Conservation (phyloP, 352 stramenopile species). For the Pythium rhizo-oryzae region DNA sequence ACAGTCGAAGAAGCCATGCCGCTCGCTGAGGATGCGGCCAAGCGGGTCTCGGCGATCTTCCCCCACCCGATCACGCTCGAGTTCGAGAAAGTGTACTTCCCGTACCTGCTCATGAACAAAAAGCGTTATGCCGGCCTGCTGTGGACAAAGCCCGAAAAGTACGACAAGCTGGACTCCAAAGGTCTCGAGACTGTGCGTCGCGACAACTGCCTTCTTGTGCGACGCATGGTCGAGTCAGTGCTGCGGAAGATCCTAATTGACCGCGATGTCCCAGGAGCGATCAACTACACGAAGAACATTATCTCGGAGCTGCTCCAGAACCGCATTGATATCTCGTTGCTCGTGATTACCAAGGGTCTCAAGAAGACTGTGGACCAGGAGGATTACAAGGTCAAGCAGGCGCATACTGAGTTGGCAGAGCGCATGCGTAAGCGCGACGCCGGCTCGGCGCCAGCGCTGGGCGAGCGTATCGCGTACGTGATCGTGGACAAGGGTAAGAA, state of each 20-base stretch:
- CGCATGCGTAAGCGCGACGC: conserved; percentile 98
- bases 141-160: conserved; percentile 94
- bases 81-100: conserved; percentile 99
- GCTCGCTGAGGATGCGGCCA: conserved; percentile 96
- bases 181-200: conserved; percentile 99
- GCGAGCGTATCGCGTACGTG: conserved; percentile 99
- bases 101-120: conserved; percentile 99
- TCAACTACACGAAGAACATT: conserved; percentile 97
- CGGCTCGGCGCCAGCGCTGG: conserved; percentile 96
- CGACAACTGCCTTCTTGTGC: conserved; percentile 99
- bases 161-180: conserved; percentile 99
- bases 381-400: conserved; percentile 99
- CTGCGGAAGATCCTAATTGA: conserved; percentile 99
- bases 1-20: conserved; percentile 98
- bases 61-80: conserved; percentile 97
- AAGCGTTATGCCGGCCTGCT: conserved; percentile 92
- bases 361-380: conserved; percentile 98
- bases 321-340: conserved; percentile 99
- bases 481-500: conserved; percentile 98
- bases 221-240: conserved; percentile 97
- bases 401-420: conserved; percentile 98
- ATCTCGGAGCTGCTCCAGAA: conserved; percentile 99
- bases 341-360: conserved; percentile 99
- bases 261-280: conserved; percentile 94
- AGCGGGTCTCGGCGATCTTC: conserved; percentile 97